Conservation (phyloP, 2,329 filamentous ascomycete species). For the Parastagonospora nodorum region DNA sequence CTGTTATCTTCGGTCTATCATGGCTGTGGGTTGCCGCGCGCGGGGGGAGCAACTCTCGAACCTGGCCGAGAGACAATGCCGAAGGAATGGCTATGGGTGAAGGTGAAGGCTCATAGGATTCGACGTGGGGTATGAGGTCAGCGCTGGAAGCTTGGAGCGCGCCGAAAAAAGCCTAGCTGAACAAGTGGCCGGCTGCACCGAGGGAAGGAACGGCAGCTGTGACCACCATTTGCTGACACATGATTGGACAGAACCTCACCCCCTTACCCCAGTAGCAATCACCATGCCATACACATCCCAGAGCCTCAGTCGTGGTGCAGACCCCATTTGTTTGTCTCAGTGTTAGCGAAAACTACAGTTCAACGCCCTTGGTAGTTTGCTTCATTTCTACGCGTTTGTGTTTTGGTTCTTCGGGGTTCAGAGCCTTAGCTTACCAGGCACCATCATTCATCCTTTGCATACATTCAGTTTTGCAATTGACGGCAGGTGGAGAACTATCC, state of each 20-base stretch:
- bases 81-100: slow-evolving; percentile 26
- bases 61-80: slow-evolving; percentile 24
- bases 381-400: no score
- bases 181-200: slow-evolving; percentile 14
- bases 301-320: neutral
- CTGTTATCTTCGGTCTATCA: slow-evolving; percentile 47
- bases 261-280: neutral
- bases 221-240: slow-evolving; percentile 12
- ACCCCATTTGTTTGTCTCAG: neutral
- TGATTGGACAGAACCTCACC: slow-evolving; percentile 20
- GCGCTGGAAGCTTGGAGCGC: slow-evolving; percentile 22
- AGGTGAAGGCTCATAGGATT: slow-evolving; percentile 24
- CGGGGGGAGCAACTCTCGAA: slow-evolving; percentile 22
- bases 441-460: no score
- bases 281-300: neutral
- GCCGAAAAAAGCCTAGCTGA: slow-evolving; percentile 30
- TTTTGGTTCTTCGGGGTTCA: no score
- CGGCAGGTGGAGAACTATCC: no score
- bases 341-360: neutral
- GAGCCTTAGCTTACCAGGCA: no score
- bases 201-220: neutral
- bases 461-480: no score
- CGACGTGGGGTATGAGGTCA: slow-evolving; percentile 39
- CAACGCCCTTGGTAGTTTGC: no score
- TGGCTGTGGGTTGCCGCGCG: slow-evolving; percentile 39